These are phyloP conservation scores for Geotrichum restrictum DNA, from an alignment of 1,139 yeast species.

Conservation along the genomic window DNA sequence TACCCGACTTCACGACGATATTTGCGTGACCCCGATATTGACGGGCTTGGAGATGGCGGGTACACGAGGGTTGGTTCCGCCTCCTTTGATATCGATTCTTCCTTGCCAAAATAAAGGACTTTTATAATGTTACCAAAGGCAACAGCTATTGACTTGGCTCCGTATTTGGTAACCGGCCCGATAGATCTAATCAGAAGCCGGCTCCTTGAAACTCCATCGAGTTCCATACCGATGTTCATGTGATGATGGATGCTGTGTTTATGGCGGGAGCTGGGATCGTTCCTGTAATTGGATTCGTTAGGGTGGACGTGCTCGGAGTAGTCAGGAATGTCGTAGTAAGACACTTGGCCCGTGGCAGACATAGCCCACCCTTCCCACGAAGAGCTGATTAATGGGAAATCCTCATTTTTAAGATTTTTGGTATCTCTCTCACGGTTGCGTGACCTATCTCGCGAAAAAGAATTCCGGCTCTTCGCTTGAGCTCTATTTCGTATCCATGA, in stretches of 20 bases:
- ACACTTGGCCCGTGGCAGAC: constrained; percentile 58
- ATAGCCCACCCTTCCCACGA: constrained; percentile 82
- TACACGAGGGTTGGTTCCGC: constrained; percentile 1
- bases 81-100: constrained; percentile 35
- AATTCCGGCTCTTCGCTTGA: background rate
- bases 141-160: constrained; percentile 71
- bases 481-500: constrained; percentile 4
- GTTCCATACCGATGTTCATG: constrained; percentile 18
- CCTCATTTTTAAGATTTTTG: background rate
- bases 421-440: background rate
- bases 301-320: constrained; percentile 57
- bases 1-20: constrained; percentile 21
- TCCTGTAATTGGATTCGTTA: constrained; percentile 25
- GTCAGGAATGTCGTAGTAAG: constrained; percentile 59
- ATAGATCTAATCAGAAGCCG: constrained; percentile 46
- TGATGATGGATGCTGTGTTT: constrained; percentile 6
- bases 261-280: background rate
- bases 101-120: constrained; percentile 66
- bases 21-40: constrained; percentile 14
- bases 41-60: constrained; percentile 12
- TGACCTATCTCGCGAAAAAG: background rate
- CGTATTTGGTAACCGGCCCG: constrained; percentile 61
- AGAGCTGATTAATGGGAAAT: constrained; percentile 19
- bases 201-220: constrained; percentile 21
- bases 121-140: constrained; percentile 70